Evolutionary conservation across 1,284 basidiomycete genomes (phyloP).

Genomic region (Agroathelia rolfsii): DNA sequence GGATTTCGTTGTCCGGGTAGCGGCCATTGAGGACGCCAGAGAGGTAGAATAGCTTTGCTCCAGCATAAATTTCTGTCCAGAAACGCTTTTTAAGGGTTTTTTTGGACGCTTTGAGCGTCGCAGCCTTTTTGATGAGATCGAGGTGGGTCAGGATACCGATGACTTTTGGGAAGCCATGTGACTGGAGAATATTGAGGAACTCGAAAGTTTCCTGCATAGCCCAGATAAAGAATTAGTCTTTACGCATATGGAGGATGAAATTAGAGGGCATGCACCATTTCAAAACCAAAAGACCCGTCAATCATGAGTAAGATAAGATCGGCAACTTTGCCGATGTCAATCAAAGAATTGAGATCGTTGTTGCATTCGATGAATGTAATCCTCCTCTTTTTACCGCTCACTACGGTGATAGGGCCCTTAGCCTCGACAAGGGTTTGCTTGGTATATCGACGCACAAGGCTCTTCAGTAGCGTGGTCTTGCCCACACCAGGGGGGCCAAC

Average conservation of each 20-base stretch:
- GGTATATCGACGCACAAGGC: slow-evolving; percentile 85
- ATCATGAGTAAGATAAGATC: slow-evolving; percentile 96
- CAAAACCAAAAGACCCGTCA: slow-evolving; percentile 95
- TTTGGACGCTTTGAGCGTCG: slow-evolving; percentile 84
- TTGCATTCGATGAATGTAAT: slow-evolving; percentile 97
- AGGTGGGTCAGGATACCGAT: slow-evolving; percentile 95
- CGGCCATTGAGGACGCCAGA: slow-evolving; percentile 97
- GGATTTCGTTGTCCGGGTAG: slow-evolving; percentile 94
- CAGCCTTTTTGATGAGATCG: slow-evolving; percentile 92
- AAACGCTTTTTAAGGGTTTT: slow-evolving; percentile 98
- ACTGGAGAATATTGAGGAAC: slow-evolving; percentile 93
- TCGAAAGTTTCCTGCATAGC: slow-evolving; percentile 95
- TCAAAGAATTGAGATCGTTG: slow-evolving; percentile 97
- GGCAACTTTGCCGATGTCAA: slow-evolving; percentile 94
- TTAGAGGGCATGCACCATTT: slow-evolving; percentile 65
- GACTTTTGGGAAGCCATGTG: slow-evolving; percentile 97
- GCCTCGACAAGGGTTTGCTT: slow-evolving; percentile 90
- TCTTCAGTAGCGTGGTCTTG: slow-evolving; percentile 91
- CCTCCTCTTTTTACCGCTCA: slow-evolving; percentile 84
- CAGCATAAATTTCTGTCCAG: slow-evolving; percentile 99
- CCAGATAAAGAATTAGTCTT: slow-evolving; percentile 1
- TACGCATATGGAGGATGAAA: not conserved
- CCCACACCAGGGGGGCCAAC: slow-evolving; percentile 97
- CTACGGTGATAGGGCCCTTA: slow-evolving; percentile 93
- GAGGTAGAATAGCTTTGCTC: slow-evolving; percentile 97